phyloP scores from a whole-genome alignment of 352 stramenopile genomes.

The Discostella stelligera region DNA sequence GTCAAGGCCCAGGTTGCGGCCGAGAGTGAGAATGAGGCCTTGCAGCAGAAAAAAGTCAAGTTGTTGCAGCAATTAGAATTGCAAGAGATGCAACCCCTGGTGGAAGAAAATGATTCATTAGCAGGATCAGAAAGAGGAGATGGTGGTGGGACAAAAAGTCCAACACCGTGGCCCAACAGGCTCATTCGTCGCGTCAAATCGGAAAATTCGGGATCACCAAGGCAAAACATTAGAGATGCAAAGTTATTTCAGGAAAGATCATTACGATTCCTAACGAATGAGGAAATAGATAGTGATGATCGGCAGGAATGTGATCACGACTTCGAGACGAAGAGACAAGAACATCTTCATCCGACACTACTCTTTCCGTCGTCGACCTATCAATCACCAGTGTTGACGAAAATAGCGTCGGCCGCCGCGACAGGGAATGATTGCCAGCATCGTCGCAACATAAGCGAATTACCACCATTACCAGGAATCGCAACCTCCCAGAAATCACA shows the following conservation, averaged over 20 bases:
- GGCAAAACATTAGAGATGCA: too few species aligned
- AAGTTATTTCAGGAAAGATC: not conserved
- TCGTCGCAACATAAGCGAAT: not conserved
- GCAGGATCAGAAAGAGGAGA: not conserved
- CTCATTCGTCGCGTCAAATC: conserved; percentile 1
- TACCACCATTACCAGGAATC: not conserved
- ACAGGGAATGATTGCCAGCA: not conserved
- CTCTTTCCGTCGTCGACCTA: not conserved
- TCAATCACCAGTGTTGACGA: not conserved
- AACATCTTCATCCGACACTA: conserved; percentile 1
- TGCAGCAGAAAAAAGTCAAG: conserved; percentile 11
- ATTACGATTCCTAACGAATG: not conserved
- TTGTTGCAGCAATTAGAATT: not conserved
- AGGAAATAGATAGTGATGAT: not conserved
- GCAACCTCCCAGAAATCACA: not conserved
- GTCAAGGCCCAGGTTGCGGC: conserved; percentile 42
- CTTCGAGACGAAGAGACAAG: not conserved
- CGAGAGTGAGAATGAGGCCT: conserved; percentile 39
- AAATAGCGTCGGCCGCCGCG: not conserved
- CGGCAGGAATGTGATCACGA: not conserved
- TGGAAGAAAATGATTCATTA: not conserved
- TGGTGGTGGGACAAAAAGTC: not conserved
- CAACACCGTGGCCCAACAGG: not conserved
- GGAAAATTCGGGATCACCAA: not conserved
- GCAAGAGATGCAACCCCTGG: not conserved